A percentile compares a stretch with the other conserved stretches of the same genome.
These are phyloP conservation scores for Vitellaria paradoxa DNA, from an alignment of 179 eudicot species.

Conservation along the genomic window DNA sequence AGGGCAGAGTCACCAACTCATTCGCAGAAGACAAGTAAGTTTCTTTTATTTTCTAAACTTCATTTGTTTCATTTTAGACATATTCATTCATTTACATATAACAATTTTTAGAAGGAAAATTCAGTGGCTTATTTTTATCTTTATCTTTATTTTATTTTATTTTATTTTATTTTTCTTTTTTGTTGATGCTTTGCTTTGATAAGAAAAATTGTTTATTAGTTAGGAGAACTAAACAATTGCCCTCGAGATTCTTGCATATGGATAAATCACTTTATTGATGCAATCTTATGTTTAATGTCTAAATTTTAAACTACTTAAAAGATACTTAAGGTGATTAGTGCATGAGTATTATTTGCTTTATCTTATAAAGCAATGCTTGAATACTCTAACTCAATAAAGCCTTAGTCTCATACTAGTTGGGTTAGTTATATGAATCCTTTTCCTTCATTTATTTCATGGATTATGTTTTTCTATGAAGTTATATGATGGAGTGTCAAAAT, in stretches of 20 bases:
- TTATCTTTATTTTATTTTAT: neutral
- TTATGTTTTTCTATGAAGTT: no score
- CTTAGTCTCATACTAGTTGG: no score
- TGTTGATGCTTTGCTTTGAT: neutral
- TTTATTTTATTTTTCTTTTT: no score
- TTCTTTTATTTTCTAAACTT: neutral
- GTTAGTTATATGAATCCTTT: no score
- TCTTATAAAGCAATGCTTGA: neutral
- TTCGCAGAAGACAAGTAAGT: slow-evolving; percentile 17
- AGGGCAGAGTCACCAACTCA: slow-evolving; percentile 13
- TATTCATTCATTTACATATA: neutral
- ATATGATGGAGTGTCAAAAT: no score
- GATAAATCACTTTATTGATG: neutral
- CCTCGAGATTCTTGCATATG: neutral
- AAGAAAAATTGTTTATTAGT: neutral
- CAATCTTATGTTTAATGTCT: neutral
- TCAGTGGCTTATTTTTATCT: neutral
- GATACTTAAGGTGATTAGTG: neutral
- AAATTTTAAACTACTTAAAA: neutral
- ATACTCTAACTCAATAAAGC: neutral
- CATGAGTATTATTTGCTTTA: neutral
- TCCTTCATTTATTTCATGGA: no score
- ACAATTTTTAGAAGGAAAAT: neutral
- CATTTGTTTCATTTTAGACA: neutral
- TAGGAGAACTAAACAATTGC: neutral